A percentile compares a stretch with the other conserved stretches of the same genome.
phyloP scores from a whole-genome alignment of 2,329 filamentous ascomycete species.

The Monosporascus cannonballus region DNA sequence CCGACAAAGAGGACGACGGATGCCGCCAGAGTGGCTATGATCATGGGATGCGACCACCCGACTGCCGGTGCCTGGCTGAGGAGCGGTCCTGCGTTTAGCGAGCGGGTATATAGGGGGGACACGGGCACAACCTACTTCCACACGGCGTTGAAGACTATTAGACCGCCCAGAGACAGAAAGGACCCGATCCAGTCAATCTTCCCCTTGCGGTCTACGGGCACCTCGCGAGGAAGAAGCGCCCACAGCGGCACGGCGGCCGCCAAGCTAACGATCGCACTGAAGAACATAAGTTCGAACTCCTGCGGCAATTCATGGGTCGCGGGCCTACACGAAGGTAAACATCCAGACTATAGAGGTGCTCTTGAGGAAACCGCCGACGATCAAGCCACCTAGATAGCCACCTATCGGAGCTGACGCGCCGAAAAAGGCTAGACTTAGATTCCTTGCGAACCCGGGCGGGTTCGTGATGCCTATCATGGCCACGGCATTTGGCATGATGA shows the following conservation, averaged over 20 bases:
- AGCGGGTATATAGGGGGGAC: not conserved
- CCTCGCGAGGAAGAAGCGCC: slow-evolving; percentile 17
- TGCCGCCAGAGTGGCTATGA: slow-evolving; percentile 31
- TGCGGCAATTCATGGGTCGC: not conserved
- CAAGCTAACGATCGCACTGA: slow-evolving; percentile 11
- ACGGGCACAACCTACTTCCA: slow-evolving; percentile 36
- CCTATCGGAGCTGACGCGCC: slow-evolving; percentile 41
- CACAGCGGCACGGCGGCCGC: slow-evolving; percentile 10
- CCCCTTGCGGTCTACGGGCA: slow-evolving; percentile 28
- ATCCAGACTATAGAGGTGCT: slow-evolving; percentile 33
- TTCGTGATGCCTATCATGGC: slow-evolving; percentile 42
- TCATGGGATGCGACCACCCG: slow-evolving; percentile 38
- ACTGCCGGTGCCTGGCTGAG: slow-evolving; percentile 34
- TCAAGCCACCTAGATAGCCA: slow-evolving; percentile 33
- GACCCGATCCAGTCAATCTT: slow-evolving; percentile 35
- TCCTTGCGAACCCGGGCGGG: slow-evolving; percentile 37
- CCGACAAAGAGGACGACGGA: slow-evolving; percentile 23
- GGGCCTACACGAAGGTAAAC: slow-evolving; percentile 31
- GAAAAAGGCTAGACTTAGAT: slow-evolving; percentile 40
- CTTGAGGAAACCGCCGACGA: slow-evolving; percentile 33
- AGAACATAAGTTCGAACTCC: not conserved
- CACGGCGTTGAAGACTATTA: slow-evolving; percentile 44
- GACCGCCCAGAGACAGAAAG: slow-evolving; percentile 29
- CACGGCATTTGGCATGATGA: slow-evolving; percentile 47
- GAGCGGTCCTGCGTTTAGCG: not conserved